Conservation (phyloP, 1,284 basidiomycete species). For the Tetrapyrgos nigripes region DNA sequence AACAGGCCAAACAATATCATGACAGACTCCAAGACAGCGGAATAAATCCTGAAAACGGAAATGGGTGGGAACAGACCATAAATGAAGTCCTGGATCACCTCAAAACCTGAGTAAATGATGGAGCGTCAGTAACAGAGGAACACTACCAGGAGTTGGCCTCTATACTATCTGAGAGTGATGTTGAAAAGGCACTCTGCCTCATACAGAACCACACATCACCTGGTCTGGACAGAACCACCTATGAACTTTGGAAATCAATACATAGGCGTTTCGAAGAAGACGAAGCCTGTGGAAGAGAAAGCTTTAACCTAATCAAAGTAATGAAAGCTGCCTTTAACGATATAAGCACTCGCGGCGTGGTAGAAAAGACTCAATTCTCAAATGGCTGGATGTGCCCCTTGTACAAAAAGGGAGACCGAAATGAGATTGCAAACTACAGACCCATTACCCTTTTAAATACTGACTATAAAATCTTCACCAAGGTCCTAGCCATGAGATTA, state of each 20-base stretch:
- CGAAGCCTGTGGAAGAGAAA: neutral
- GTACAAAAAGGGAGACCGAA: constrained; percentile 26
- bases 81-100: neutral
- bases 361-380: constrained; percentile 5
- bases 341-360: constrained; percentile 14
- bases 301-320: constrained; percentile 11
- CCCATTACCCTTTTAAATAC: constrained; percentile 11
- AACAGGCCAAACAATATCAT: constrained; percentile 20
- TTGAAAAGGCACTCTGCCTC: neutral
- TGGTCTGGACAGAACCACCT: constrained; percentile 22
- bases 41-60: neutral
- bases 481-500: constrained; percentile 14
- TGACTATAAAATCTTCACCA: constrained; percentile 9
- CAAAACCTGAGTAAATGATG: too few species aligned
- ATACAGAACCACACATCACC: constrained; percentile 12
- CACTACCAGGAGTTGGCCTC: too few species aligned
- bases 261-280: neutral
- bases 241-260: constrained; percentile 22
- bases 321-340: constrained; percentile 20
- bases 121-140: too few species aligned
- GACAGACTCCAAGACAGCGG: constrained; percentile 14
- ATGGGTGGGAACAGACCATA: neutral
- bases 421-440: constrained; percentile 23
- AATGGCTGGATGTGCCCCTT: constrained; percentile 25
- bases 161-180: neutral